A percentile compares a stretch with the other conserved stretches of the same genome.
Evolutionary conservation across 495 filamentous ascomycete species (phyloP).

Genomic region (Aspergillus egyptiacus): DNA sequence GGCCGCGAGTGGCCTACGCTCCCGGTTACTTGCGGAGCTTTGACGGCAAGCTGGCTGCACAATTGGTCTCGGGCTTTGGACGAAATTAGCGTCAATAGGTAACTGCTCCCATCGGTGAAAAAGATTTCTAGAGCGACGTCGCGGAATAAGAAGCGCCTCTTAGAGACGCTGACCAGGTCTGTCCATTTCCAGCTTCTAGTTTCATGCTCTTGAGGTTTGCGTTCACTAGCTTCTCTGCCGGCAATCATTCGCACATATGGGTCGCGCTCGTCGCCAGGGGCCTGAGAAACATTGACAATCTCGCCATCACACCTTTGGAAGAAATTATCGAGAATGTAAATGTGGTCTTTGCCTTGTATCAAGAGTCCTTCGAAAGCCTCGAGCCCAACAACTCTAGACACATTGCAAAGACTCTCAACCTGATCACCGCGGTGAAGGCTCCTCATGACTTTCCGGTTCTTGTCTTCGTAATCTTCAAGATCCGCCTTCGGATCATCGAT

Average conservation of each 20-base stretch:
- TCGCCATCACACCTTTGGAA: constrained; percentile 93
- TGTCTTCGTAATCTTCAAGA: constrained; percentile 87
- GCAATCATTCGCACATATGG: constrained; percentile 92
- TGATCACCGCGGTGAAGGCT: constrained; percentile 85
- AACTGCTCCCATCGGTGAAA: constrained; percentile 94
- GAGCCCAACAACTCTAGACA: constrained; percentile 86
- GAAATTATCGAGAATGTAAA: constrained; percentile 92
- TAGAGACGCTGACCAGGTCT: constrained; percentile 94
- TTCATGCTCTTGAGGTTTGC: constrained; percentile 62
- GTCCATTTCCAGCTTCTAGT: constrained; percentile 89
- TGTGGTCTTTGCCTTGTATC: constrained; percentile 83
- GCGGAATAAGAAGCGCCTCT: constrained; percentile 88
- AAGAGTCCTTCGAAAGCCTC: constrained; percentile 89
- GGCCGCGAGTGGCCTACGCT: constrained; percentile 45
- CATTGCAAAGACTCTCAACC: constrained; percentile 91
- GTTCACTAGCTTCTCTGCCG: constrained; percentile 62
- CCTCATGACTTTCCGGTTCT: constrained; percentile 94
- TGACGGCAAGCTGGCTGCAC: constrained; percentile 61
- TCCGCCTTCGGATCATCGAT: constrained; percentile 82
- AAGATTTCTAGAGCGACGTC: constrained; percentile 95
- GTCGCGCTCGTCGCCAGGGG: constrained; percentile 85
- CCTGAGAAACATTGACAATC: constrained; percentile 92
- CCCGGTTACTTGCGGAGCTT: constrained; percentile 69
- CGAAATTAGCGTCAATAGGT: constrained; percentile 77
- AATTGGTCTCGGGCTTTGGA: constrained; percentile 69